A percentile compares a stretch with the other conserved stretches of the same genome.
Evolutionary conservation across 352 stramenopile species (phyloP).

Genomic region (Aphanomyces stellatus): DNA sequence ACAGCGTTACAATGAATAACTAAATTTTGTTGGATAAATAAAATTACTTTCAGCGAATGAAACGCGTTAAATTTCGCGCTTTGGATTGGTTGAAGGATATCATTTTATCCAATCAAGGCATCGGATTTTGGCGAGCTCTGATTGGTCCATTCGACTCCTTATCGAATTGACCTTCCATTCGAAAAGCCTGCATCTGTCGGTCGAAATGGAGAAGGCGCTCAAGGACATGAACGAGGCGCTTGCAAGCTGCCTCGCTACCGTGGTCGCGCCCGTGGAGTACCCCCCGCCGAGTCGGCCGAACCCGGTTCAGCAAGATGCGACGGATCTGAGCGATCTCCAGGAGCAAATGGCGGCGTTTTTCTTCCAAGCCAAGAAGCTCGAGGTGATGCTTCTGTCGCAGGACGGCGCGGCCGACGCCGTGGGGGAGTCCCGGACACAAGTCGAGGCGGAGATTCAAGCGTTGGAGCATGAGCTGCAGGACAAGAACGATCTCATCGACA

Average conservation of each 20-base stretch:
- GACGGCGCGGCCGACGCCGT: neutral
- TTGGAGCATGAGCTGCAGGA: slow-evolving; percentile 65
- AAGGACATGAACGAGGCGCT: slow-evolving; percentile 67
- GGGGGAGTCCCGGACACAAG: slow-evolving; percentile 24
- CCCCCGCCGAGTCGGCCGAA: slow-evolving; percentile 77
- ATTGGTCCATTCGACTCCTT: neutral
- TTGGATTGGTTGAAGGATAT: neutral
- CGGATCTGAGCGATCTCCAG: slow-evolving; percentile 66
- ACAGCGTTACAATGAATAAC: neutral
- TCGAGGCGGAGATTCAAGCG: slow-evolving; percentile 67
- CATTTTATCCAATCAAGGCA: neutral
- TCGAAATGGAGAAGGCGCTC: slow-evolving; percentile 24
- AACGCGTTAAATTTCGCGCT: neutral
- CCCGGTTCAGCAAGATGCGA: slow-evolving; percentile 65
- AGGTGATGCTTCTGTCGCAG: slow-evolving; percentile 50
- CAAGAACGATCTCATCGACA: slow-evolving; percentile 81
- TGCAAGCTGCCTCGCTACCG: slow-evolving; percentile 59
- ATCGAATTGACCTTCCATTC: neutral
- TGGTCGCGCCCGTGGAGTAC: slow-evolving; percentile 76
- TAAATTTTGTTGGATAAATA: neutral
- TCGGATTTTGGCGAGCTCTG: neutral
- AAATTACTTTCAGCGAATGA: neutral
- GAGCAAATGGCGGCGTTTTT: slow-evolving; percentile 67
- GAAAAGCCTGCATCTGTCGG: no score
- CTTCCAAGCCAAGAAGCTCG: slow-evolving; percentile 69